phyloP scores from a whole-genome alignment of 2,329 filamentous ascomycete species.

The Ophiostoma populinum region DNA sequence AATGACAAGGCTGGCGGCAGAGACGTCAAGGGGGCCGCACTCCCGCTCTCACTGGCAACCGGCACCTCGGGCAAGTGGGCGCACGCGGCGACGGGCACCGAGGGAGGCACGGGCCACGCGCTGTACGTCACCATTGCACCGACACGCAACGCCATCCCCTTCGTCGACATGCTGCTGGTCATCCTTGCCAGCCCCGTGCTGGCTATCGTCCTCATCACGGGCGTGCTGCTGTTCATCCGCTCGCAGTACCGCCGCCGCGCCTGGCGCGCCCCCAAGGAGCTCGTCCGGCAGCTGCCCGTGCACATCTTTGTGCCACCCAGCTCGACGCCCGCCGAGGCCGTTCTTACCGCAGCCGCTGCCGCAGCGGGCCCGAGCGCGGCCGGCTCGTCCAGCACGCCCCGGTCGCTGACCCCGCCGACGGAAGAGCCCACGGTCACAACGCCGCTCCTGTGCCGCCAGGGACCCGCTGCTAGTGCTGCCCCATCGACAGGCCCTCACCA shows the following conservation, averaged over 20 bases:
- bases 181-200: conserved; percentile 89
- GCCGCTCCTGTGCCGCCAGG: conserved; percentile 53
- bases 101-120: conserved; percentile 17
- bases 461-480: conserved; percentile 20
- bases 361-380: conserved; percentile 13
- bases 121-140: conserved; percentile 95
- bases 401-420: conserved; percentile 42
- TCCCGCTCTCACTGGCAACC: conserved; percentile 1
- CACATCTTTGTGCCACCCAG: conserved; percentile 80
- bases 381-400: conserved; percentile 38
- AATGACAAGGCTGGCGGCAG: conserved; percentile 1
- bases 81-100: not conserved
- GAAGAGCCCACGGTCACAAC: conserved; percentile 52
- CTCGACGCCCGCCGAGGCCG: not conserved
- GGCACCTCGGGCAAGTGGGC: conserved; percentile 1
- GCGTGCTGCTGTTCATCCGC: conserved; percentile 74
- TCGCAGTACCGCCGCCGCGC: conserved; percentile 75
- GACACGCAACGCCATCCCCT: conserved; percentile 74
- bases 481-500: conserved; percentile 19
- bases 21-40: conserved; percentile 1
- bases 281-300: conserved; percentile 87
- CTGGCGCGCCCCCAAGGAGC: conserved; percentile 94
- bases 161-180: conserved; percentile 92
- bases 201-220: conserved; percentile 77
- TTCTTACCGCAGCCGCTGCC: not conserved